A percentile compares a stretch with the other conserved stretches of the same genome.
Conservation (phyloP, 805 yeast genomes). For the Wickerhamomyces bisporus region DNA sequence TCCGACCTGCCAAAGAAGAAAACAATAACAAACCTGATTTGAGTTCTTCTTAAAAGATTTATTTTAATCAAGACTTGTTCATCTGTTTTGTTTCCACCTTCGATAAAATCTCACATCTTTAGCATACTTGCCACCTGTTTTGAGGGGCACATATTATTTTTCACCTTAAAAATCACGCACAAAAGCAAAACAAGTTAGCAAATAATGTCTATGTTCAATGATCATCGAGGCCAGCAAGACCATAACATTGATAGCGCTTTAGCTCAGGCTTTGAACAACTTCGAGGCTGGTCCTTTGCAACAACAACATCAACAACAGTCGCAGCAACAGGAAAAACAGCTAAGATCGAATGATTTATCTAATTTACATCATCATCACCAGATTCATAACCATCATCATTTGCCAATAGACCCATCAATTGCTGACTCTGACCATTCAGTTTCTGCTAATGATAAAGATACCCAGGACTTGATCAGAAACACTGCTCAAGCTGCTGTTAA, state of each 20-base stretch:
- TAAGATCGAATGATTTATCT: not conserved
- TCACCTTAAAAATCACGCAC: not conserved
- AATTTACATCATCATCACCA: not conserved
- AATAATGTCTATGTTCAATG: slow-evolving; percentile 9
- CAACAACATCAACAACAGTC: slow-evolving; percentile 8
- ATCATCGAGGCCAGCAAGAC: slow-evolving; percentile 9
- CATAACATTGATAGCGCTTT: slow-evolving; percentile 9
- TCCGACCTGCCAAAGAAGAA: slow-evolving; percentile 1
- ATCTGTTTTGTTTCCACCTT: too few relatives aligned
- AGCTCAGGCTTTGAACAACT: slow-evolving; percentile 13
- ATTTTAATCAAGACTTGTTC: too few relatives aligned
- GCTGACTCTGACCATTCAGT: not conserved
- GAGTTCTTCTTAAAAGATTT: too few relatives aligned
- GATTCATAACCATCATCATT: not conserved
- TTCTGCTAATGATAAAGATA: not conserved
- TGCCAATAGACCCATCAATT: slow-evolving; percentile 1
- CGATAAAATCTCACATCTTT: too few relatives aligned
- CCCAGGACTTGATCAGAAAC: slow-evolving; percentile 1
- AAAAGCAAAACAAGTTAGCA: not conserved
- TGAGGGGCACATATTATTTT: too few relatives aligned
- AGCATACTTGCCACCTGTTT: too few relatives aligned
- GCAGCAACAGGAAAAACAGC: slow-evolving; percentile 3
- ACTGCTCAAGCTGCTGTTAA: slow-evolving; percentile 4
- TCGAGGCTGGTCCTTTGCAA: slow-evolving; percentile 5
- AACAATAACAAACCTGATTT: slow-evolving; percentile 1